Conservation (phyloP, 257 asterid genomes). For the Solanum dulcamara region DNA sequence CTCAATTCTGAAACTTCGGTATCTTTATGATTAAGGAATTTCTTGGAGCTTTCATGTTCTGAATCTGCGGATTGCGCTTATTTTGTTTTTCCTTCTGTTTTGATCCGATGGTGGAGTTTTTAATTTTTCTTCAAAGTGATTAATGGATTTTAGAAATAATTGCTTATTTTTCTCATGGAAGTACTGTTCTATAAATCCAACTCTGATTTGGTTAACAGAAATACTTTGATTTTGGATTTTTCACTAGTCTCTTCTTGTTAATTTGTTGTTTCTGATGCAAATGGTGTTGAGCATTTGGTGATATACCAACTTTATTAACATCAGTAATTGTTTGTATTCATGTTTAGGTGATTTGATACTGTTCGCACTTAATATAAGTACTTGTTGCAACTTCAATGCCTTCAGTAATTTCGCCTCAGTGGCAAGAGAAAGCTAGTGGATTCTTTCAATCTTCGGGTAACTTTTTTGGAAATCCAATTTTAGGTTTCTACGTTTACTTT, state of each 20-base stretch:
- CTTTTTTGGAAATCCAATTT: background rate
- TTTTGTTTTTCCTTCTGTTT: background rate
- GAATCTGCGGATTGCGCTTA: background rate
- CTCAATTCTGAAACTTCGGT: background rate
- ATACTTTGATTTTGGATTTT: background rate
- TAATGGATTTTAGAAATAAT: background rate
- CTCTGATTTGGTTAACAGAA: background rate
- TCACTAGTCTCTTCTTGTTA: background rate
- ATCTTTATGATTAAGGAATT: background rate
- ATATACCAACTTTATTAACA: background rate
- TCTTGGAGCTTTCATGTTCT: background rate
- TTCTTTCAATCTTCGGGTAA: constrained; percentile 82
- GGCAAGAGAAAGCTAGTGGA: constrained; percentile 83
- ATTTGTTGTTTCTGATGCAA: background rate
- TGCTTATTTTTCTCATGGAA: background rate
- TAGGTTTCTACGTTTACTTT: background rate
- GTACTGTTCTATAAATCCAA: background rate
- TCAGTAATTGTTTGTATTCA: background rate
- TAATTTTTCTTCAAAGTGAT: background rate
- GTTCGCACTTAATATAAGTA: background rate
- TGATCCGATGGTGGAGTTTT: background rate
- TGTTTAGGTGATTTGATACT: background rate
- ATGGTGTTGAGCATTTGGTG: background rate
- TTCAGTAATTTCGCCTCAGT: constrained; percentile 56
- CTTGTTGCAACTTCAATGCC: constrained; percentile 48